Percentiles rank a stretch among this genome's conserved stretches.
Evolutionary conservation across 371 early-diverging fungal species (phyloP).

Genomic region (Mortierella sp.): DNA sequence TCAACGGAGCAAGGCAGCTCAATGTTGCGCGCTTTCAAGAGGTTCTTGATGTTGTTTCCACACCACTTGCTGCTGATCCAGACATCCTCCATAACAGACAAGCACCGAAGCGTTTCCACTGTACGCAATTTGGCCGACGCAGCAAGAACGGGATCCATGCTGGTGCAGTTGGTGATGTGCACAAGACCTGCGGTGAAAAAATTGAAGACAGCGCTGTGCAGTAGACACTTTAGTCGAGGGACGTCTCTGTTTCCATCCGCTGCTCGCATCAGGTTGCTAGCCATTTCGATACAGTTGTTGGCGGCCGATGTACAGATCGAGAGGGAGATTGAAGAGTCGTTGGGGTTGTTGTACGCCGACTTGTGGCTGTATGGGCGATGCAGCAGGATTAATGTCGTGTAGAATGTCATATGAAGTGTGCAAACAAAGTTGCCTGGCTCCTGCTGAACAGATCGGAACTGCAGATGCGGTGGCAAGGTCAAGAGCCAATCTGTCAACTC

Average conservation of each 20-base stretch:
- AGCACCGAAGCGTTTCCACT: slow-evolving; percentile 29
- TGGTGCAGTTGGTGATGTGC: slow-evolving; percentile 42
- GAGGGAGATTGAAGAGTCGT: slow-evolving; percentile 44
- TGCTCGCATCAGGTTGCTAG: slow-evolving; percentile 54
- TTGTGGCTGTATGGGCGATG: slow-evolving; percentile 65
- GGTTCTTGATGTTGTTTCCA: slow-evolving; percentile 31
- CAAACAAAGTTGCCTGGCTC: slow-evolving; percentile 53
- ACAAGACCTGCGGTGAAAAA: slow-evolving; percentile 40
- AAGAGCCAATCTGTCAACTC: slow-evolving; percentile 40
- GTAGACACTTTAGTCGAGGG: slow-evolving; percentile 60
- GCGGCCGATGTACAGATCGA: slow-evolving; percentile 72
- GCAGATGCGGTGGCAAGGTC: slow-evolving; percentile 38
- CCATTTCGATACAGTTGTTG: slow-evolving; percentile 62
- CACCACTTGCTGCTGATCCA: slow-evolving; percentile 39
- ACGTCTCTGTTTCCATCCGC: slow-evolving; percentile 63
- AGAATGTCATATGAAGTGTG: slow-evolving; percentile 64
- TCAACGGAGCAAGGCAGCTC: slow-evolving; percentile 37
- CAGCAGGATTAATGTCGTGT: slow-evolving; percentile 65
- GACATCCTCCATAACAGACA: slow-evolving; percentile 28
- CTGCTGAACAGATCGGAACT: slow-evolving; percentile 38
- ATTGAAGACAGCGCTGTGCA: slow-evolving; percentile 62
- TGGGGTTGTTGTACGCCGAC: slow-evolving; percentile 10
- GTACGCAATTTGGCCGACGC: slow-evolving; percentile 35
- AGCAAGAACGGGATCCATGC: slow-evolving; percentile 33
- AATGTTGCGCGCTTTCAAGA: slow-evolving; percentile 32